Conservation (phyloP, 2,329 filamentous ascomycete genomes). For the Pseudogymnoascus sp. region DNA sequence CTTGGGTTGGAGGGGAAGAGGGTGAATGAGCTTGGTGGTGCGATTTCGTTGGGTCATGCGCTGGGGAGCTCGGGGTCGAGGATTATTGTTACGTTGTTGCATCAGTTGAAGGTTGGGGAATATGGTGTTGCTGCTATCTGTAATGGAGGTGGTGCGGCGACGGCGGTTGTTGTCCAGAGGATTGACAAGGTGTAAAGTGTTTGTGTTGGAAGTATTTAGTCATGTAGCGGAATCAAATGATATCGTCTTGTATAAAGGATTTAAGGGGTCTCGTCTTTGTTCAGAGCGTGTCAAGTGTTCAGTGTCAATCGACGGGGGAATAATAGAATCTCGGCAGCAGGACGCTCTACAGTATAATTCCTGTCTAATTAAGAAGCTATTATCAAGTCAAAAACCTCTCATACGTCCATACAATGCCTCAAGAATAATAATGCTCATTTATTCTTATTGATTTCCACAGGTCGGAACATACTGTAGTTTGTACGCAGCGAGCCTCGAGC, state of each 20-base stretch:
- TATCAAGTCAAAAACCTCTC: neutral
- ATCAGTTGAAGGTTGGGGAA: slow-evolving; percentile 82
- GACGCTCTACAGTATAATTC: neutral
- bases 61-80: slow-evolving; percentile 87
- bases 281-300: neutral
- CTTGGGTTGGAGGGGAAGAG: slow-evolving; percentile 69
- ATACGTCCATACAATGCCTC: neutral
- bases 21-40: slow-evolving; percentile 82
- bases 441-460: neutral
- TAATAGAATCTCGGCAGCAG: neutral
- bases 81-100: slow-evolving; percentile 80
- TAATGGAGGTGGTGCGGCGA: slow-evolving; percentile 89
- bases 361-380: neutral
- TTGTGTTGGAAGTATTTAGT: neutral
- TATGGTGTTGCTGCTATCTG: slow-evolving; percentile 95
- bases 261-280: neutral
- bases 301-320: no score
- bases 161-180: slow-evolving; percentile 65
- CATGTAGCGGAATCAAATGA: neutral
- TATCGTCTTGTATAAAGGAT: neutral
- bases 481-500: neutral
- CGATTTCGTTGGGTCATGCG: slow-evolving; percentile 85
- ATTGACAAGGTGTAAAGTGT: neutral
- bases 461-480: neutral
- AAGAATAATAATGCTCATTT: neutral